Evolutionary conservation across 1,139 yeast genomes (phyloP).

Genomic region (Groenewaldozyma sp.): DNA sequence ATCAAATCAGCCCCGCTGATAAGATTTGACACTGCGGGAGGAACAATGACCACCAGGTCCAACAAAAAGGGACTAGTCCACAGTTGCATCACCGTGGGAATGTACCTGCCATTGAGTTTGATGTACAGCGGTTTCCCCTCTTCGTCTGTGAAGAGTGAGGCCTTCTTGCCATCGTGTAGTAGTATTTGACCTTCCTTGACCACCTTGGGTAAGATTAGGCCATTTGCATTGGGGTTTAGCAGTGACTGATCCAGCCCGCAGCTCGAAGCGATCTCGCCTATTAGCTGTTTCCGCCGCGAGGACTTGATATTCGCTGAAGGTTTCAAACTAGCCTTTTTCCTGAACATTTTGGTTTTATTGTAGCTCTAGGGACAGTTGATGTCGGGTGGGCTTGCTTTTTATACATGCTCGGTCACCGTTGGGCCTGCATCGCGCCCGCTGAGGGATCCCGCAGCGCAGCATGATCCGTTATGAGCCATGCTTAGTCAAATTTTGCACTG

Average conservation of each 20-base stretch:
- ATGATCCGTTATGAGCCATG: no score
- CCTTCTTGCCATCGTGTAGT: conserved; percentile 45
- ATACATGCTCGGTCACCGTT: no score
- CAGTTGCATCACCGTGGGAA: conserved; percentile 65
- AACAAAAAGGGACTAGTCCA: conserved; percentile 63
- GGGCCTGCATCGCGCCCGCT: no score
- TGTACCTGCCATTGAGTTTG: conserved; percentile 39
- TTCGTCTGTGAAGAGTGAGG: conserved; percentile 56
- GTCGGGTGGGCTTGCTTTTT: no score
- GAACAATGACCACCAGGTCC: conserved; percentile 64
- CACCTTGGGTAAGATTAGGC: conserved; percentile 48
- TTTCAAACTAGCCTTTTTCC: conserved; percentile 56
- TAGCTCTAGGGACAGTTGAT: no score
- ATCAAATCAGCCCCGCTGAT: conserved; percentile 80
- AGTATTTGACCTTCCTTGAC: conserved; percentile 61
- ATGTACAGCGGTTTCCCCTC: conserved; percentile 67
- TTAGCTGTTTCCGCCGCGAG: conserved; percentile 49
- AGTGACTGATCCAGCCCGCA: conserved; percentile 39
- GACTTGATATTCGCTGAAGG: conserved; percentile 72
- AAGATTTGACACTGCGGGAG: conserved; percentile 55
- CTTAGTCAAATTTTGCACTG: no score
- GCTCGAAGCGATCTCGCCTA: conserved; percentile 41
- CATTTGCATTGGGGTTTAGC: conserved; percentile 34
- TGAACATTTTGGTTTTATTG: no score
- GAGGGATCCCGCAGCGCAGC: no score